Evolutionary conservation across 2,329 filamentous ascomycete species (phyloP).

Genomic region (Xylariaceae sp.): DNA sequence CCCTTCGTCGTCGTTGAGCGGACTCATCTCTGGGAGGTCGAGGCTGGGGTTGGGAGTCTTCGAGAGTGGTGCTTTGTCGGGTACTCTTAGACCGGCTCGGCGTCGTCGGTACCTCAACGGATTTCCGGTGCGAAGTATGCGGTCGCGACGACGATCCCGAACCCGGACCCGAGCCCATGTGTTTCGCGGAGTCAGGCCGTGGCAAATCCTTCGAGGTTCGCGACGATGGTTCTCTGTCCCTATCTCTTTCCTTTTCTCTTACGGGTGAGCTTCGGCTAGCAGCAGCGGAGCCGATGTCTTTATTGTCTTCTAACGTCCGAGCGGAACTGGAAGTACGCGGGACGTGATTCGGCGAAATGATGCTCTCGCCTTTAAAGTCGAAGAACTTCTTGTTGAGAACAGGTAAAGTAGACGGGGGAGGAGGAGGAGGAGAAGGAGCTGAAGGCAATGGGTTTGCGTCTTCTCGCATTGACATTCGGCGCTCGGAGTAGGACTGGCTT

Average conservation of each 20-base stretch:
- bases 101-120: conserved; percentile 5
- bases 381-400: conserved; percentile 39
- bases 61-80: conserved; percentile 9
- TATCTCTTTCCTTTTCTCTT: neutral
- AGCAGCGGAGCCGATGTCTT: no score
- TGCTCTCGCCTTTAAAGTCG: conserved; percentile 37
- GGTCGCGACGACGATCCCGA: neutral
- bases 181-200: neutral
- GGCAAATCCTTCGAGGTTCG: neutral
- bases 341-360: conserved; percentile 21
- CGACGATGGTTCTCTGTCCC: neutral
- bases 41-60: no score
- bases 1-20: conserved; percentile 17
- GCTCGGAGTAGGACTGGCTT: conserved; percentile 37
- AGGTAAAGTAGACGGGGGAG: no score
- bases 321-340: conserved; percentile 14
- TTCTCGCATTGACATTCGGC: conserved; percentile 23
- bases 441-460: no score
- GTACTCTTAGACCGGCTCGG: conserved; percentile 16
- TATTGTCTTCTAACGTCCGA: no score
- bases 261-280: no score
- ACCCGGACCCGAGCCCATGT: neutral
- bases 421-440: no score
- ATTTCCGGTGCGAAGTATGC: neutral
- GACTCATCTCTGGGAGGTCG: conserved; percentile 15